Evolutionary conservation across 1,139 yeast genomes (phyloP).

Genomic region (Suhomyces kunorum): DNA sequence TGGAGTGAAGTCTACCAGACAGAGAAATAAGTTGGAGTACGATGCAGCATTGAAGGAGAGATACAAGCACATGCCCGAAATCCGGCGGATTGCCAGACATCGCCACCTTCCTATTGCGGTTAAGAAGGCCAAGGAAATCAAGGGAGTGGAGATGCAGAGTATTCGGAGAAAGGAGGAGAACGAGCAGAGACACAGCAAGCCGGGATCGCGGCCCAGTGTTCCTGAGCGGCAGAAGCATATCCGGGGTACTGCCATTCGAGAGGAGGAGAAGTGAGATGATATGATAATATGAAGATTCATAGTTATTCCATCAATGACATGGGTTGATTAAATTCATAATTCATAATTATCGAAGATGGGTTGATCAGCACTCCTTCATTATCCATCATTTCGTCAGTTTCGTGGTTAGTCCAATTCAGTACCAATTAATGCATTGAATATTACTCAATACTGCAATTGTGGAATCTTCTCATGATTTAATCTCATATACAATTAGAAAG

Average conservation of each 20-base stretch:
- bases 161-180: conserved; percentile 81
- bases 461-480: too few species aligned
- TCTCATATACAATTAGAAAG: too few species aligned
- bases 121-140: conserved; percentile 86
- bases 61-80: conserved; percentile 95
- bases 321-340: too few species aligned
- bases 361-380: too few species aligned
- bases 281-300: too few species aligned
- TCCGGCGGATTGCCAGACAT: conserved; percentile 84
- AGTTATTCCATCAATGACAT: too few species aligned
- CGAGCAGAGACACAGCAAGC: conserved; percentile 73
- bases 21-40: conserved; percentile 83
- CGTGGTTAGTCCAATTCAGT: too few species aligned
- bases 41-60: conserved; percentile 89
- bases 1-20: conserved; percentile 75
- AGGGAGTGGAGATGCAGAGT: conserved; percentile 68
- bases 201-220: conserved; percentile 61
- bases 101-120: conserved; percentile 86
- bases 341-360: too few species aligned
- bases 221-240: conserved; percentile 85
- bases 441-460: too few species aligned
- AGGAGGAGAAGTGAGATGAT: conserved; percentile 15
- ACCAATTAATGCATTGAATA: too few species aligned
- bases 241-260: conserved; percentile 74
- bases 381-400: too few species aligned